Evolutionary conservation across 2,329 filamentous ascomycete genomes (phyloP).

Genomic region (Claviceps sp.): DNA sequence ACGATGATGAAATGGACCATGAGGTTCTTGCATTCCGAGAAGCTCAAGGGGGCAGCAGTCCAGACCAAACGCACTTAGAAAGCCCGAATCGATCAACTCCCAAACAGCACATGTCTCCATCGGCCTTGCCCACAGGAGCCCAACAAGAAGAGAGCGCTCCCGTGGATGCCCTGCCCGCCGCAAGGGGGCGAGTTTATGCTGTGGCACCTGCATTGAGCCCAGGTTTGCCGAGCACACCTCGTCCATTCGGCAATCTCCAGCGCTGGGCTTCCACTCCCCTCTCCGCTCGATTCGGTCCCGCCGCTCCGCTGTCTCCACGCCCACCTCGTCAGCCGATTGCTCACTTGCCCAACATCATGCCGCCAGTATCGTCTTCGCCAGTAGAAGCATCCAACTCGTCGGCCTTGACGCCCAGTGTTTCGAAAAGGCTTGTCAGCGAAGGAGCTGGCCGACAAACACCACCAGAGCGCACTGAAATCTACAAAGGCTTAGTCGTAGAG

Average conservation of each 20-base stretch:
- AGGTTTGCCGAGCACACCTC: conserved; percentile 46
- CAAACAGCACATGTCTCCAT: neutral
- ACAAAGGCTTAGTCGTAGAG: conserved; percentile 66
- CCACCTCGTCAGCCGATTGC: conserved; percentile 61
- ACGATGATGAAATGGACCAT: conserved; percentile 72
- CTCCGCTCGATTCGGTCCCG: conserved; percentile 40
- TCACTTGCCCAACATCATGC: conserved; percentile 50
- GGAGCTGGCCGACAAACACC: conserved; percentile 10
- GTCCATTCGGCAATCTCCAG: conserved; percentile 38
- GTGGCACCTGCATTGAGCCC: conserved; percentile 40
- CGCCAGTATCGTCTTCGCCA: conserved; percentile 39
- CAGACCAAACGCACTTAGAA: conserved; percentile 42
- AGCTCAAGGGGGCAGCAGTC: conserved; percentile 57
- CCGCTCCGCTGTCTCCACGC: conserved; percentile 54
- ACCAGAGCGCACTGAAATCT: conserved; percentile 42
- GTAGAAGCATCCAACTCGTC: conserved; percentile 5
- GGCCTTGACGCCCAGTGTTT: conserved; percentile 2
- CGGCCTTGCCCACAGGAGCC: neutral
- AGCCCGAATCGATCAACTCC: neutral
- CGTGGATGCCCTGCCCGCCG: conserved; percentile 37
- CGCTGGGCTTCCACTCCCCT: conserved; percentile 44
- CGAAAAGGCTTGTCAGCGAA: conserved; percentile 1
- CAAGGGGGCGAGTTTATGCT: conserved; percentile 19
- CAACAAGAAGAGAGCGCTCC: conserved; percentile 18
- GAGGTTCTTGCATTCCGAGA: conserved; percentile 55